These are phyloP conservation scores for Exophiala oligosperma DNA, from an alignment of 2,329 filamentous ascomycete genomes.

Conservation along the genomic window DNA sequence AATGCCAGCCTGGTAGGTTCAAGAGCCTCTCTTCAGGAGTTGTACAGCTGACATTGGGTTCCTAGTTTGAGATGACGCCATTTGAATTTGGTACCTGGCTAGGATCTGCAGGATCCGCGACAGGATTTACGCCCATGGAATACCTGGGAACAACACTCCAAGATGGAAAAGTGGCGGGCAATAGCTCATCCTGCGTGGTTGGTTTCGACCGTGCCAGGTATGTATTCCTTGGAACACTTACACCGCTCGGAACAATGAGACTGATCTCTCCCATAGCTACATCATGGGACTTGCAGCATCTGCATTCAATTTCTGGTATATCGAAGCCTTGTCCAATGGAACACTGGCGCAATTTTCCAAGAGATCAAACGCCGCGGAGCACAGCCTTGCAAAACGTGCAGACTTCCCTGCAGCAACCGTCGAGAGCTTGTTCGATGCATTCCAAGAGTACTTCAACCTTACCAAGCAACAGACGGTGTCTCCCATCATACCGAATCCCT, in stretches of 20 bases:
- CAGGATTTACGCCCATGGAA: conserved; percentile 15
- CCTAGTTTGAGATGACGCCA: conserved; percentile 38
- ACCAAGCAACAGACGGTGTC: background rate
- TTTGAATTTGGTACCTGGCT: conserved; percentile 40
- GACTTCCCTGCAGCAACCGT: background rate
- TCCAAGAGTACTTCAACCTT: conserved; percentile 9
- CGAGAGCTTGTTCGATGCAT: background rate
- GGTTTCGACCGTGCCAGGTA: conserved; percentile 4
- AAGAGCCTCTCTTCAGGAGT: background rate
- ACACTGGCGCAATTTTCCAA: conserved; percentile 10
- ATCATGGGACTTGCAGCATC: conserved; percentile 5
- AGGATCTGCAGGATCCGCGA: conserved; percentile 33
- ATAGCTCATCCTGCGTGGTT: conserved; percentile 3
- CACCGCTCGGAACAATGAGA: background rate
- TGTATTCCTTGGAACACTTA: background rate
- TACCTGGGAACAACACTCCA: conserved; percentile 10
- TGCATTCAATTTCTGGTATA: conserved; percentile 13
- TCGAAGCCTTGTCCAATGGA: conserved; percentile 10
- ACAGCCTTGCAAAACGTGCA: background rate
- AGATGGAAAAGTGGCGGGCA: conserved; percentile 2
- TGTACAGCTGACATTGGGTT: no score
- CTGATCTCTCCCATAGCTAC: background rate
- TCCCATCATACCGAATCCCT: conserved; percentile 17
- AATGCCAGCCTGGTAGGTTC: conserved; percentile 9
- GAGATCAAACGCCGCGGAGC: background rate